Base-by-base conservation (phyloP, 306 rosid genomes). In the Ceratonia siliqua region DNA sequence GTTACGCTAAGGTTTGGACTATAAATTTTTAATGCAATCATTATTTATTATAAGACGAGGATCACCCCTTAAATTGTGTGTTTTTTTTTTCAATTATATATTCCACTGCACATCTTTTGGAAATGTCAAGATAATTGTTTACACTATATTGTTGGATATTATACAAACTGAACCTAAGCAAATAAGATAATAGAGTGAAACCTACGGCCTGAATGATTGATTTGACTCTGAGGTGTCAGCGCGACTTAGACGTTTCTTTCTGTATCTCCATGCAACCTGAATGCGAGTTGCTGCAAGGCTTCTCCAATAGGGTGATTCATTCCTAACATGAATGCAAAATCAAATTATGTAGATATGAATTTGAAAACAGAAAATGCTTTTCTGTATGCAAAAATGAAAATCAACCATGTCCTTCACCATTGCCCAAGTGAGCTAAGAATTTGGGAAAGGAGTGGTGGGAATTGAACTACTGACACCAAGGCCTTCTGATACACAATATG, bases 221-320 rank as follows among this genome's bases (percentile, higher is more conserved):
- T 43, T 50, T 48, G 66, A 13, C 49, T 4, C 46, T 5, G 83
- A 49, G 66, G 82, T 72, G 53, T 81, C 70, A 13, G 64, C 90
- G 8, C 89, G 93, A 30, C 41, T 62, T 9, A 83, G 84, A 65
- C 91, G 38, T 70, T 82, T 92, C 78, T 49, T 80, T 70, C 90
- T n/a, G 78, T 89, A 88, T 78, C 90, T 83, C 96, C 93, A 92
- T 18, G 93, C 88, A 41, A 89, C 96, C 74, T 89, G 96, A 77
- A 92, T 89, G 65, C 86, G 83, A 6, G 54, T 58, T 48, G 96
- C 90, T 4, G 93, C 96, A 36, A 85, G 78, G 61, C 85, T 46
- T 76, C 92, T 88, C 97, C 93, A 92, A 72, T 89, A 89, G 8
- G 87, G 91, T 36, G 96, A 92, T 69, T 89, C 93, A 59, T 86